Percentiles rank a stretch among this genome's conserved stretches.
Conservation (phyloP, 2,329 filamentous ascomycete species). For the Colletotrichum noveboracense region DNA sequence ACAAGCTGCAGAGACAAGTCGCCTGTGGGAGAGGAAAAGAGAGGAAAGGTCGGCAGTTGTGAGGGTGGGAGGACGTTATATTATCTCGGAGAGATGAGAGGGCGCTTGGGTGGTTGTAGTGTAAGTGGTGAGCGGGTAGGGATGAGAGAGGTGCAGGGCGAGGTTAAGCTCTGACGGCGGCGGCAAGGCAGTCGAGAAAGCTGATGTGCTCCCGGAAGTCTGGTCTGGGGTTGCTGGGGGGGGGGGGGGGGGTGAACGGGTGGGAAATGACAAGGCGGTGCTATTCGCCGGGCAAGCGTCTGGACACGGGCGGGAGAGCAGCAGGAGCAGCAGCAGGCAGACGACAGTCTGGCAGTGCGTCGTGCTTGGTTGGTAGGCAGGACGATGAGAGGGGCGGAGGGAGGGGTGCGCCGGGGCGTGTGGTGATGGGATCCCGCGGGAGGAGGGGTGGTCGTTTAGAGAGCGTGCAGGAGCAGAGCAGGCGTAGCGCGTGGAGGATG, state of each 20-base stretch:
- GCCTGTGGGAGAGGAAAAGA: slow-evolving; percentile 32
- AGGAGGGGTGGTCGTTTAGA: neutral
- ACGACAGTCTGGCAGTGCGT: neutral
- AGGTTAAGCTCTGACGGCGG: slow-evolving; percentile 24
- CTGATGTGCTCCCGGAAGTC: slow-evolving; percentile 16
- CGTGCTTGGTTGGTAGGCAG: slow-evolving; percentile 1
- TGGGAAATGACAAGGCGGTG: slow-evolving; percentile 16
- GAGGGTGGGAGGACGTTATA: slow-evolving; percentile 37
- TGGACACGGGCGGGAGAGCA: slow-evolving; percentile 11
- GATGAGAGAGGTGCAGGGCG: slow-evolving; percentile 1
- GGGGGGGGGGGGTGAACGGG: slow-evolving; percentile 18
- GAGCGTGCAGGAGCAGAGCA: neutral
- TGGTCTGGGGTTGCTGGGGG: slow-evolving; percentile 22
- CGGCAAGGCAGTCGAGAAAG: slow-evolving; percentile 13
- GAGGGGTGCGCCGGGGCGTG: slow-evolving; percentile 13
- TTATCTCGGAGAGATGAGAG: slow-evolving; percentile 34
- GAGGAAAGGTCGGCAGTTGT: slow-evolving; percentile 37
- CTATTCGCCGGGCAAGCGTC: slow-evolving; percentile 13
- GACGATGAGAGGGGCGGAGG: slow-evolving; percentile 10
- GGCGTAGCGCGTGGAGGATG: slow-evolving; percentile 21
- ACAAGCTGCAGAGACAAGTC: slow-evolving; percentile 43
- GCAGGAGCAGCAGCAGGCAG: slow-evolving; percentile 7
- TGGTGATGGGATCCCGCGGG: slow-evolving; percentile 9
- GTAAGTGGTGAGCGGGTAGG: slow-evolving; percentile 11
- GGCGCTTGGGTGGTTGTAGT: slow-evolving; percentile 32